Evolutionary conservation across 352 stramenopile genomes (phyloP).

Genomic region (Pythium brachiatum): DNA sequence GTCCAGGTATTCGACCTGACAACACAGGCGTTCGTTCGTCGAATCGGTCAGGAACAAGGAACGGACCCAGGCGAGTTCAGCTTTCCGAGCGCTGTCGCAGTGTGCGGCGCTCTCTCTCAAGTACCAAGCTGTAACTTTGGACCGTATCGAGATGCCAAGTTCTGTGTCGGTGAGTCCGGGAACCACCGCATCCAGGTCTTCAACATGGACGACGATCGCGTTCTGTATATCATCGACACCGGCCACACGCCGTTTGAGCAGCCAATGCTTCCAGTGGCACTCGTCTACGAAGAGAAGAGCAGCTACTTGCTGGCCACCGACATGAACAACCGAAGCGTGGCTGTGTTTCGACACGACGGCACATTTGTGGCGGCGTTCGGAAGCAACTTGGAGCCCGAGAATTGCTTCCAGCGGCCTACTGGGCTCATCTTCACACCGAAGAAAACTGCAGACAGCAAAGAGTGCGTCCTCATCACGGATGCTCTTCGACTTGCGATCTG

Average conservation of each 20-base stretch:
- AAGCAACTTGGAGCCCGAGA: constrained; percentile 38
- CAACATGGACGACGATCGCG: constrained; percentile 24
- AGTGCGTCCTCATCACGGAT: constrained; percentile 29
- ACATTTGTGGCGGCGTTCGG: constrained; percentile 48
- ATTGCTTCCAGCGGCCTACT: constrained; percentile 41
- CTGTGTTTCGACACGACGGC: constrained; percentile 45
- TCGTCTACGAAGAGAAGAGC: constrained; percentile 46
- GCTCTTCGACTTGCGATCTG: constrained; percentile 34
- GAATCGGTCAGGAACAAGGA: constrained; percentile 38
- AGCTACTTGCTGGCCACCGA: constrained; percentile 51
- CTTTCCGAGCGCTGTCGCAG: constrained; percentile 43
- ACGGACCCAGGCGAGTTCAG: constrained; percentile 37
- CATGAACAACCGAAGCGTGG: constrained; percentile 38
- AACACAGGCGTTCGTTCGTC: constrained; percentile 20
- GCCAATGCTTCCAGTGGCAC: constrained; percentile 34
- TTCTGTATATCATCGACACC: constrained; percentile 30
- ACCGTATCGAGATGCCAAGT: constrained; percentile 41
- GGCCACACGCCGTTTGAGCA: constrained; percentile 40
- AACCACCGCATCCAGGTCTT: constrained; percentile 62
- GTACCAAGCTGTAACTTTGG: constrained; percentile 51
- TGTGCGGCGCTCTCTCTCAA: constrained; percentile 36
- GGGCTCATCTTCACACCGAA: not conserved
- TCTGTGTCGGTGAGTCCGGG: constrained; percentile 46
- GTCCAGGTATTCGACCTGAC: constrained; percentile 56
- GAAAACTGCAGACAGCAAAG: not conserved